These are phyloP conservation scores for Lantana camara DNA, from an alignment of 257 asterid species.

Conservation along the genomic window DNA sequence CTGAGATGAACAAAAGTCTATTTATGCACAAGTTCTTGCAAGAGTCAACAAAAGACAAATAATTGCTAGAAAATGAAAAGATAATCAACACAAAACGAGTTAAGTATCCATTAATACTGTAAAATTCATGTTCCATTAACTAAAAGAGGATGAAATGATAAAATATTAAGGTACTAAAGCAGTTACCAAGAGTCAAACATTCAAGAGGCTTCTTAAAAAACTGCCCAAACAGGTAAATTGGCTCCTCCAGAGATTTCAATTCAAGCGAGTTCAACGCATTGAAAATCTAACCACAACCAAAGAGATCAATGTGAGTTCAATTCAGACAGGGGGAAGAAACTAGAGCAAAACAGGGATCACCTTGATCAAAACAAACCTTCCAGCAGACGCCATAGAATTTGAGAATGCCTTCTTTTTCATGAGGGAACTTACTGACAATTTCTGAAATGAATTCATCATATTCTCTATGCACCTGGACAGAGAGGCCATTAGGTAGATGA, in stretches of 20 bases:
- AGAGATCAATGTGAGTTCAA: slow-evolving; percentile 36
- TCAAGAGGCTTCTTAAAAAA: slow-evolving; percentile 88
- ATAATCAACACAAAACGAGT: not conserved
- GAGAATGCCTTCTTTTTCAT: slow-evolving; percentile 85
- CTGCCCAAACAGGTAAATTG: slow-evolving; percentile 87
- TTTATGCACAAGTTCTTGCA: not conserved
- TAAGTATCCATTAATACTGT: not conserved
- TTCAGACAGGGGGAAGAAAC: slow-evolving; percentile 23
- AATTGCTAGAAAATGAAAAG: not conserved
- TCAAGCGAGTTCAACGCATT: slow-evolving; percentile 93
- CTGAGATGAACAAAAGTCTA: slow-evolving; percentile 52
- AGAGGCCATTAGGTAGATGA: slow-evolving; percentile 82
- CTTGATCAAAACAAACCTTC: slow-evolving; percentile 84
- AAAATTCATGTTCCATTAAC: not conserved
- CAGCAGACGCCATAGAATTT: slow-evolving; percentile 87
- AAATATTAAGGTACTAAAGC: slow-evolving; percentile 10
- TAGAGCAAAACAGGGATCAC: slow-evolving; percentile 42
- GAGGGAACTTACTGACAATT: slow-evolving; percentile 82
- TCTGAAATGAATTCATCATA: slow-evolving; percentile 71
- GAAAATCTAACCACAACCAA: slow-evolving; percentile 67
- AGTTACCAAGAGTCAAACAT: slow-evolving; percentile 91
- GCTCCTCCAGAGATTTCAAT: slow-evolving; percentile 94
- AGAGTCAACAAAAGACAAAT: slow-evolving; percentile 7
- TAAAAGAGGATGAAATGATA: not conserved
- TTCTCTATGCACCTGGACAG: slow-evolving; percentile 86